Evolutionary conservation across 805 yeast genomes (phyloP), one percentile per base, ranked within the genome.

Genomic region (Wickerhamiella bombiphila): DNA sequence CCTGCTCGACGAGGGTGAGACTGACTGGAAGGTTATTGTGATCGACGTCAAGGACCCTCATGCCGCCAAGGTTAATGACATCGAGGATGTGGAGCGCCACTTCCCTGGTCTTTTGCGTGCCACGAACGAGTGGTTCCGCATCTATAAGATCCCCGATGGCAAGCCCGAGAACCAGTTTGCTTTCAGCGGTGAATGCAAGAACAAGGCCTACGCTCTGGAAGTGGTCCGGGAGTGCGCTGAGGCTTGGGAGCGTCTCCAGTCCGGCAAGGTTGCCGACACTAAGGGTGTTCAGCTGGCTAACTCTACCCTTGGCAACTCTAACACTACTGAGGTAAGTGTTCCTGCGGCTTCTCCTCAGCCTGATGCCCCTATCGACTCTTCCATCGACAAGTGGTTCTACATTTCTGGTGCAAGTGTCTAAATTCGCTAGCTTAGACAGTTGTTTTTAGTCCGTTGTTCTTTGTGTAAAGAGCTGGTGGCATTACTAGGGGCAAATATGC

Each of bases 341-440:
- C 93, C 95, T 51, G 69, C 71, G 41, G 93, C 81, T 53, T 53
- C 72, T 51, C 73, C 79, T 48, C 61, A 66, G 49, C 71, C 86
- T 47, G 85, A 86, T 59, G 95, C 93, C 47, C 93, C 95, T 63
- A 82, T 91, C 61, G 98, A 88, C 70, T 74, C 80, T 65, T 82
- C 95, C 40, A 68, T 88, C 59, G 97, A 88, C 73, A 88, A 88
- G 69, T 88, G 98, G 98, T 88, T 91, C 74, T 88, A 75, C 76
- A 88, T 88, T 58, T 82, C 68, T 36, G 67, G 68, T 35, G 59
- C 60, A 40, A 45, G 43, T 17, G 49, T 47, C 31, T 46, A 52
- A 36, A n/a, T 16, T 9, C 9, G 39, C 7, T 8, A n/a, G n/a
- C n/a, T 9, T 9, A 24, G 13, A 24, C 13, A 24, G 26, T 24